These are phyloP conservation scores for Leishmania aethiopica DNA, from an alignment of 208 protist genomes.

Conservation along the genomic window DNA sequence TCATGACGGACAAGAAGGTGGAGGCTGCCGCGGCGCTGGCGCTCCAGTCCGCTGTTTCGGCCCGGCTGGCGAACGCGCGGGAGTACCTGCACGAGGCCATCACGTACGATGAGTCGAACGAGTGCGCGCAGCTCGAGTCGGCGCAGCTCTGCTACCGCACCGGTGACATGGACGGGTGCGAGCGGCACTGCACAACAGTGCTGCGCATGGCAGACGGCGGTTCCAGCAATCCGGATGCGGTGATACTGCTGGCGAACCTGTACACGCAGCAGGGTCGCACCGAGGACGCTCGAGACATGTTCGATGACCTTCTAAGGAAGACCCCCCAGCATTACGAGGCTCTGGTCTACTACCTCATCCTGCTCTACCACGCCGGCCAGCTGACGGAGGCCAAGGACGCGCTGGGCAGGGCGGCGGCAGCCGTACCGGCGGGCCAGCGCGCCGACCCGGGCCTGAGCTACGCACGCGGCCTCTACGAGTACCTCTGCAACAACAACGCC, in stretches of 20 bases:
- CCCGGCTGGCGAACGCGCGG: conserved; percentile 58
- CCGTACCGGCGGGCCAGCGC: conserved; percentile 41
- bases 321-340: conserved; percentile 91
- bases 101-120: conserved; percentile 81
- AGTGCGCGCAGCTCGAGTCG: conserved; percentile 74
- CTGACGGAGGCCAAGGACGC: conserved; percentile 56
- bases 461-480: conserved; percentile 81
- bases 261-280: conserved; percentile 84
- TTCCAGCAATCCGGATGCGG: conserved; percentile 84
- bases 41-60: conserved; percentile 15
- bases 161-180: conserved; percentile 87
- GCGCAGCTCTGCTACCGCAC: conserved; percentile 78
- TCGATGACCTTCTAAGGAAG: conserved; percentile 83
- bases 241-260: conserved; percentile 93
- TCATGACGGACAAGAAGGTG: conserved; percentile 26
- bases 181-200: conserved; percentile 87
- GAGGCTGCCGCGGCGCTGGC: conserved; percentile 30
- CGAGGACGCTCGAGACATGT: conserved; percentile 87
- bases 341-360: conserved; percentile 88
- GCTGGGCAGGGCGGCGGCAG: conserved; percentile 49
- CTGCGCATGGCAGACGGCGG: conserved; percentile 78
- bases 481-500: conserved; percentile 72
- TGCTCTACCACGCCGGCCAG: conserved; percentile 62
- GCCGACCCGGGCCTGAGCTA: conserved; percentile 82
- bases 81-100: conserved; percentile 87